Evolutionary conservation across 129 eudicot species (phyloP).

Genomic region (Chrysanthemum makinoi): DNA sequence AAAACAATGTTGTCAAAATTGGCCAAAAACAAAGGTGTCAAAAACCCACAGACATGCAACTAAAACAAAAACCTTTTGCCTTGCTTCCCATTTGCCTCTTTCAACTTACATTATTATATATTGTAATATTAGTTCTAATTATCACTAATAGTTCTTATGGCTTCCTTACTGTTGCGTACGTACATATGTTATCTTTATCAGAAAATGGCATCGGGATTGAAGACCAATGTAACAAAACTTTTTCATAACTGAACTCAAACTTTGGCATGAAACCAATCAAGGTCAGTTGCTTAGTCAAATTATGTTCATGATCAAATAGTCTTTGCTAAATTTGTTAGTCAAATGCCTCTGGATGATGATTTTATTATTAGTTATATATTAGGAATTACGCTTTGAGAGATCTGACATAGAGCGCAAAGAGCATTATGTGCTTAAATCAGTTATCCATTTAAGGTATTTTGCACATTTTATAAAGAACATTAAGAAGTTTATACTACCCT

Average conservation of each 20-base stretch:
- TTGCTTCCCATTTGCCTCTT: neutral
- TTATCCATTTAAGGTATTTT: conserved; percentile 83
- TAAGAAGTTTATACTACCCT: neutral
- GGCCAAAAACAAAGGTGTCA: no score
- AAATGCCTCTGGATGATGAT: conserved; percentile 20
- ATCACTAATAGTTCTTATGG: neutral
- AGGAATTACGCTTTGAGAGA: conserved; percentile 94
- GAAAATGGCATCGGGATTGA: conserved; percentile 85
- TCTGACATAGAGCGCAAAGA: conserved; percentile 76
- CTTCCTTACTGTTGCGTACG: conserved; percentile 15
- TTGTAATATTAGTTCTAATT: conserved; percentile 17
- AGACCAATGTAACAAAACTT: conserved; percentile 54
- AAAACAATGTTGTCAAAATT: no score
- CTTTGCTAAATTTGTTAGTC: neutral
- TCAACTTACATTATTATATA: neutral
- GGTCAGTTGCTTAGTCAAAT: conserved; percentile 47
- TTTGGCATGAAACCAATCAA: conserved; percentile 91
- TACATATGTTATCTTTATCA: conserved; percentile 24
- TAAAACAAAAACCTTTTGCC: neutral
- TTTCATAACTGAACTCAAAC: conserved; percentile 66
- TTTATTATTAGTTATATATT: conserved; percentile 15
- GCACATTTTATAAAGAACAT: conserved; percentile 21
- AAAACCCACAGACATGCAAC: no score
- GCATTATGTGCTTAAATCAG: conserved; percentile 77
- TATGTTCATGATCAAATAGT: conserved; percentile 3